Evolutionary conservation across 1,284 basidiomycete species (phyloP).

Genomic region (Mrakiaceae sp.): DNA sequence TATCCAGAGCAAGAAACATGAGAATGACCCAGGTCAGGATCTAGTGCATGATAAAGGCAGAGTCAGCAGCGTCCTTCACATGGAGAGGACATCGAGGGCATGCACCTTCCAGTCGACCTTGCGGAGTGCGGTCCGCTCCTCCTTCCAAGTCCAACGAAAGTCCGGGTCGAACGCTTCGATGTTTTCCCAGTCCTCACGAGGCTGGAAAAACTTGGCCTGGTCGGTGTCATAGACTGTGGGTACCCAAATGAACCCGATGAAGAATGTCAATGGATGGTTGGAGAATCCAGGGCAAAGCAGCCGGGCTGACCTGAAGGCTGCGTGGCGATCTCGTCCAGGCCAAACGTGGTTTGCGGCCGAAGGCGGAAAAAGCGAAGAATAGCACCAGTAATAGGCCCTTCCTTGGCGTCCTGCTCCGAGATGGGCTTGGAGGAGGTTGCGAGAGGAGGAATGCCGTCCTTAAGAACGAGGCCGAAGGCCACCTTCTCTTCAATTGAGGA

Average conservation of each 20-base stretch:
- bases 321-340: conserved; percentile 43
- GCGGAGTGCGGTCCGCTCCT: conserved; percentile 52
- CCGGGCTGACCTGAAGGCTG: conserved; percentile 32
- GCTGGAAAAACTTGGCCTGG: conserved; percentile 27
- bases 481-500: too few species aligned
- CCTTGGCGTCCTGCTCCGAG: too few species aligned
- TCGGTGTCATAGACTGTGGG: conserved; percentile 44
- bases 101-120: conserved; percentile 32
- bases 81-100: neutral
- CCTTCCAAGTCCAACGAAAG: conserved; percentile 56
- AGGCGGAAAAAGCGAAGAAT: too few species aligned
- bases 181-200: conserved; percentile 20
- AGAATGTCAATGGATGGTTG: neutral
- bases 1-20: conserved; percentile 48
- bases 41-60: neutral
- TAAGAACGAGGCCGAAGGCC: too few species aligned
- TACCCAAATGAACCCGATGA: neutral
- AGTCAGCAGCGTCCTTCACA: conserved; percentile 3
- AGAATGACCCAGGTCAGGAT: conserved; percentile 43
- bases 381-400: too few species aligned
- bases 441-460: too few species aligned
- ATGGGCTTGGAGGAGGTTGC: too few species aligned
- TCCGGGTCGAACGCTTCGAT: conserved; percentile 44
- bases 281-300: too few species aligned
- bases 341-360: too few species aligned